Evolutionary conservation across 2,329 filamentous ascomycete species (phyloP).

Genomic region (Claviceps digitariae): DNA sequence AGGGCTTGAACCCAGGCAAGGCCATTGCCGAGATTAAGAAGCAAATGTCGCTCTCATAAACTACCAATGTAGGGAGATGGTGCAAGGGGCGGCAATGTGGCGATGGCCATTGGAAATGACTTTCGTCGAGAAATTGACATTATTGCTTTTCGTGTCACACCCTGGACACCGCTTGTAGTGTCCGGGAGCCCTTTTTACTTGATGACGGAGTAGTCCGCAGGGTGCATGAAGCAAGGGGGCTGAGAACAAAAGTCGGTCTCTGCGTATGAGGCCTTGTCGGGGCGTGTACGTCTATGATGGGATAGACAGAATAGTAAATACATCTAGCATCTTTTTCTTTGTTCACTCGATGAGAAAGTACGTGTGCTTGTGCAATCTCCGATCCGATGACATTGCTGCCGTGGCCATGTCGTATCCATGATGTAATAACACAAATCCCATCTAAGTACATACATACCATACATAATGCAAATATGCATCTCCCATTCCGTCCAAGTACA

Average conservation of each 20-base stretch:
- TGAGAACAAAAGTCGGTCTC: neutral
- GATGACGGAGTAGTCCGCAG: neutral
- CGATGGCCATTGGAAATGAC: neutral
- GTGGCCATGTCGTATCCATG: too few relatives aligned
- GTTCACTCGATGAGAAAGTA: neutral
- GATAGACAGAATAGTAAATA: slow-evolving; percentile 4
- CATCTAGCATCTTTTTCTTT: slow-evolving; percentile 2
- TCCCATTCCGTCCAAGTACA: too few relatives aligned
- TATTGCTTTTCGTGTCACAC: neutral
- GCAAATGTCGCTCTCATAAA: slow-evolving; percentile 54
- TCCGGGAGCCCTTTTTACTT: neutral
- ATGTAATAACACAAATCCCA: too few relatives aligned
- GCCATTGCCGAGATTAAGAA: slow-evolving; percentile 99
- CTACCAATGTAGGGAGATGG: too few relatives aligned
- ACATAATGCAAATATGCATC: too few relatives aligned
- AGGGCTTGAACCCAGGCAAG: slow-evolving; percentile 90
- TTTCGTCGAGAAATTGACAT: neutral
- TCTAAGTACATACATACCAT: too few relatives aligned
- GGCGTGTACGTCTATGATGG: slow-evolving; percentile 7
- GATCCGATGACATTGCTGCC: too few relatives aligned
- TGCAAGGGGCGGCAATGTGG: neutral
- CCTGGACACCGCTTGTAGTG: neutral
- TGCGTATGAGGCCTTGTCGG: slow-evolving; percentile 4
- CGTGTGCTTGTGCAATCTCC: neutral
- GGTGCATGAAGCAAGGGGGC: neutral